Conservation (phyloP, 441 rosid genomes). For the Jatropha multifida region DNA sequence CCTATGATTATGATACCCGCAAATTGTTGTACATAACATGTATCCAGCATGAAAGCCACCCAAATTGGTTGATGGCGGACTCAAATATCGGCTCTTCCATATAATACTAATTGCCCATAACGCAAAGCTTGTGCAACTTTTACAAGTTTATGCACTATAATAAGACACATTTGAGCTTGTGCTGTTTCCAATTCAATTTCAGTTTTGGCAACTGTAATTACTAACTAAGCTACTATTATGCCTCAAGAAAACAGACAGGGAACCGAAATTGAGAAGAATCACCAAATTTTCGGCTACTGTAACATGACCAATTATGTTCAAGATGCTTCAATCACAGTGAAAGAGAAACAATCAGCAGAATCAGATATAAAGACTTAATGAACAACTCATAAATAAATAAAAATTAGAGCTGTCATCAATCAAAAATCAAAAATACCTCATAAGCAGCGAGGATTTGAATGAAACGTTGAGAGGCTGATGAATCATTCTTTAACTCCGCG, state of each 20-base stretch:
- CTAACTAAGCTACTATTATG: neutral
- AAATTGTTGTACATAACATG: too few relatives aligned
- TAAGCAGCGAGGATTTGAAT: constrained; percentile 91
- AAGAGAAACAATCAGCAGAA: neutral
- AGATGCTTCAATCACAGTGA: neutral
- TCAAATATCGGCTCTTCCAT: neutral
- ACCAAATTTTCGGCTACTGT: neutral
- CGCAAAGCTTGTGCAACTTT: neutral
- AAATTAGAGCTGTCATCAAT: neutral
- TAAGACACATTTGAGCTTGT: neutral
- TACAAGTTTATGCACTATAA: neutral
- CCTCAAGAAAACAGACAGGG: neutral
- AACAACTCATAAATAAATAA: neutral
- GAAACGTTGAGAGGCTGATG: constrained; percentile 59
- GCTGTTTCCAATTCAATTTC: constrained; percentile 9
- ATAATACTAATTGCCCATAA: neutral
- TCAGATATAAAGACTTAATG: neutral
- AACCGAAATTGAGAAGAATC: neutral
- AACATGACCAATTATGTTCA: neutral
- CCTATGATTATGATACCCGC: neutral
- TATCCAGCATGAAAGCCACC: neutral
- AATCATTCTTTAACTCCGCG: constrained; percentile 37
- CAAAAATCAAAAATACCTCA: constrained; percentile 47
- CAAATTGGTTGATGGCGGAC: neutral
- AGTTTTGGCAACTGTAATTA: neutral